Percentiles rank a stretch among this genome's conserved stretches.
These are phyloP conservation scores for Tetracladium maxilliforme DNA, from an alignment of 2,329 filamentous ascomycete genomes.

Conservation along the genomic window DNA sequence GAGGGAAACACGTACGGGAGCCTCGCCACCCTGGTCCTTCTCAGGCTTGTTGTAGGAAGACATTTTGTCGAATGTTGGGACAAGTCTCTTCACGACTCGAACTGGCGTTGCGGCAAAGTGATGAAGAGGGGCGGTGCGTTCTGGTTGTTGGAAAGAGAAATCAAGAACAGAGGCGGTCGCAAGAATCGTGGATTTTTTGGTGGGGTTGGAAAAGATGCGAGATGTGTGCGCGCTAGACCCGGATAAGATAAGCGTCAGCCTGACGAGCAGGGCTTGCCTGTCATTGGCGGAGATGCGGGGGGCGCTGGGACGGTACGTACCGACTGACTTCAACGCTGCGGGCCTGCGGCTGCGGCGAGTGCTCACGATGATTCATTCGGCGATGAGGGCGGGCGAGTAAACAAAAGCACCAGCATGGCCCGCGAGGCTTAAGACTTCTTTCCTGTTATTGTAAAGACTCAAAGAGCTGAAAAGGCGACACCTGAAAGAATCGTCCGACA, in stretches of 20 bases:
- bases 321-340: no score
- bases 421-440: no score
- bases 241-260: no score
- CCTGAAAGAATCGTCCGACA: constrained; percentile 8
- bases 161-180: constrained; percentile 1
- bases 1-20: constrained; percentile 45
- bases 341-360: no score
- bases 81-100: constrained; percentile 66
- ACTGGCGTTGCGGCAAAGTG: constrained; percentile 66
- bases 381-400: no score
- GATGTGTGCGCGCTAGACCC: no score
- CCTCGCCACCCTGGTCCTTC: constrained; percentile 75
- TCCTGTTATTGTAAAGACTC: constrained; percentile 1
- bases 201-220: constrained; percentile 4
- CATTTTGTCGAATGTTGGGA: constrained; percentile 43
- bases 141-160: constrained; percentile 10
- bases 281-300: no score
- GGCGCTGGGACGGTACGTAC: no score
- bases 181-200: constrained; percentile 3
- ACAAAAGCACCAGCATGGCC: no score
- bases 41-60: constrained; percentile 94
- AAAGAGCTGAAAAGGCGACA: not conserved
- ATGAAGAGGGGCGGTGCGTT: constrained; percentile 39
- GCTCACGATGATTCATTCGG: no score
- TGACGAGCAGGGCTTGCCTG: no score